Base-by-base conservation (phyloP, 1,284 basidiomycete genomes). In the Fomes fomentarius region DNA sequence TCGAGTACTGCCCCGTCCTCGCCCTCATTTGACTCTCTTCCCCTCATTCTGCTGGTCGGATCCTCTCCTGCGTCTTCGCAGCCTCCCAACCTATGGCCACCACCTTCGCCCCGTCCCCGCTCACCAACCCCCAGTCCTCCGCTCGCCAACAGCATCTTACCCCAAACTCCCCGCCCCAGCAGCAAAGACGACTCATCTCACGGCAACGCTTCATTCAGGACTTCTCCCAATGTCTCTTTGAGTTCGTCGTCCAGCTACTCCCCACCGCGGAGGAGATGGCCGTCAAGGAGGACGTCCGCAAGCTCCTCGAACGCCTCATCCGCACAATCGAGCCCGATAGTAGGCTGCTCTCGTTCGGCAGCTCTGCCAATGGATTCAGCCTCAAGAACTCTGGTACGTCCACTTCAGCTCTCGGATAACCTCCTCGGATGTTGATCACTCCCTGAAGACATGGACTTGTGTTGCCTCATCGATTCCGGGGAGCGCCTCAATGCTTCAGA, bases 241-340 rank as follows among this genome's bases (percentile, higher is more conserved):
- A 91, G 73, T 93, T 96, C 71, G 92, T 96, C 52, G 84, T 96
- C 53, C 93, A 94, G 67, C 83, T 96, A 42, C 80, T 96, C 19
- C 94, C 94, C 7, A 93, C 93, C 4, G 74, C 84, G 45, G 94
- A 96, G 68, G 94, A 97, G 75, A 84, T 96, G 73, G 82, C 86
- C 47, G 88, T 95, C 65, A 99, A 98, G 79, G 96, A 98, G 76
- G 93, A 96, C 66, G 96, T 98, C 59, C 82, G 96, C 66, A 91
- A 94, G 71, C 82, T 96, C 69, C 89, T 99, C 53, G 94, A 98
- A 78, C 85, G 92, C 61, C 85, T 98, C 71, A 96, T 97, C 71
- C 86, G 92, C 70, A 94, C 91, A 52, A 93, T 99, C 72, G 93
- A 96, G 72, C 95, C 94, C 38, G 86, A 94, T 62, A 93, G 93